These are phyloP conservation scores for Solanum rostratum DNA, from an alignment of 257 asterid genomes.

Conservation along the genomic window DNA sequence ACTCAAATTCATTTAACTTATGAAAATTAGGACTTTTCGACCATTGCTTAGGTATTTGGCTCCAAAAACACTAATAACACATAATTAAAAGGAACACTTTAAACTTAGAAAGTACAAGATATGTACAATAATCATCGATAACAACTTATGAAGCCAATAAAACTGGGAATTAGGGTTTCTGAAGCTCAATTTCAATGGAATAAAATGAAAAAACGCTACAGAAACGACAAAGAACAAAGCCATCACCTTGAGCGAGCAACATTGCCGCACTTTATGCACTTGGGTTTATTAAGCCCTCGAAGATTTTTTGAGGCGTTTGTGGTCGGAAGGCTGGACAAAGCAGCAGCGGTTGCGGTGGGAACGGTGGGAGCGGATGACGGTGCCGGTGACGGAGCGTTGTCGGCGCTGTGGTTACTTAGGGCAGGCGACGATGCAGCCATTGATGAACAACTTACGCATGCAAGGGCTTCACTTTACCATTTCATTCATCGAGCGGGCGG, in stretches of 20 bases:
- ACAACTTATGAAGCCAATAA: neutral
- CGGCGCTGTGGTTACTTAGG: constrained; percentile 19
- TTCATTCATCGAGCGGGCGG: neutral
- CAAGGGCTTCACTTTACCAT: neutral
- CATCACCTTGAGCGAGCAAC: constrained; percentile 93
- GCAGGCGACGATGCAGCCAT: constrained; percentile 33
- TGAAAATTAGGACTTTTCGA: neutral
- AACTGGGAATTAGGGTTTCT: neutral
- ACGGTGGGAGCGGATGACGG: constrained; percentile 1
- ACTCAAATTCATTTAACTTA: neutral
- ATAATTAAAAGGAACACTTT: neutral
- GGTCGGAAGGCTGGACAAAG: constrained; percentile 12
- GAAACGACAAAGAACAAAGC: neutral
- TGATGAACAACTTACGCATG: neutral
- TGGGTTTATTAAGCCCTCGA: constrained; percentile 95
- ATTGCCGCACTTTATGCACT: constrained; percentile 95
- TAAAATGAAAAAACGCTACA: neutral
- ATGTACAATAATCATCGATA: neutral
- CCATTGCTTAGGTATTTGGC: neutral
- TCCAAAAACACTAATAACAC: neutral
- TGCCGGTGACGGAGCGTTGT: neutral
- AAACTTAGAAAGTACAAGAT: neutral
- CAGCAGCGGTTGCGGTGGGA: constrained; percentile 6
- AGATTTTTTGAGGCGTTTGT: constrained; percentile 44
- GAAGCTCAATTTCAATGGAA: neutral